These are phyloP conservation scores for Skeletonema potamos DNA, from an alignment of 108 stramenopile species.

Conservation along the genomic window DNA sequence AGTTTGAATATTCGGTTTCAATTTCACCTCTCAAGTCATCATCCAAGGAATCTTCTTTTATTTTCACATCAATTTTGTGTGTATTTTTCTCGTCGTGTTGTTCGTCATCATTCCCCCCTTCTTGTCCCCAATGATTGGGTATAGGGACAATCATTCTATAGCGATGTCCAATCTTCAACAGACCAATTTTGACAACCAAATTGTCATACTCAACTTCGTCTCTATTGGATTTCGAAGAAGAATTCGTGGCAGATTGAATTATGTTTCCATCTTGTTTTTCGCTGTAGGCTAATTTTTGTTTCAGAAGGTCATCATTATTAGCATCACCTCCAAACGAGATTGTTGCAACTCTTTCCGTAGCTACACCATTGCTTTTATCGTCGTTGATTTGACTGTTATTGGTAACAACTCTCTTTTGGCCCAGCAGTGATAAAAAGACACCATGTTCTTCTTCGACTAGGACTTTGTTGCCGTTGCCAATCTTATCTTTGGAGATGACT, in stretches of 20 bases:
- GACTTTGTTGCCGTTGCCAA: slow-evolving; percentile 12
- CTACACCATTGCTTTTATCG: background rate
- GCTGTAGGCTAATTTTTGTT: background rate
- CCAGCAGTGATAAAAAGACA: slow-evolving; percentile 16
- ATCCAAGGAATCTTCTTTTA: slow-evolving; percentile 28
- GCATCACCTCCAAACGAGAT: background rate
- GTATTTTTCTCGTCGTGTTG: background rate
- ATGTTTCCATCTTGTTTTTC: background rate
- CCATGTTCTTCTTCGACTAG: slow-evolving; percentile 13
- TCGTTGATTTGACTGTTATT: background rate
- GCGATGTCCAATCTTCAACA: slow-evolving; percentile 36
- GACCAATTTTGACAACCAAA: slow-evolving; percentile 23
- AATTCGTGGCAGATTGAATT: background rate
- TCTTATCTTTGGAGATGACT: slow-evolving; percentile 12
- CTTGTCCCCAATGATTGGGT: background rate
- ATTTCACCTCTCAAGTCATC: slow-evolving; percentile 19
- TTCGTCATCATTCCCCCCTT: background rate
- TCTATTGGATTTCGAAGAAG: background rate
- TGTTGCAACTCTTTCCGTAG: background rate
- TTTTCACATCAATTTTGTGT: slow-evolving; percentile 1
- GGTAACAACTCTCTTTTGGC: background rate
- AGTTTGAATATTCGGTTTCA: background rate
- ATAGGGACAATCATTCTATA: slow-evolving; percentile 29
- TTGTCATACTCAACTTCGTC: slow-evolving; percentile 1
- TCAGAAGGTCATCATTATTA: background rate